Base-by-base conservation (phyloP, 352 stramenopile genomes). In the Phytopythium vexans region DNA sequence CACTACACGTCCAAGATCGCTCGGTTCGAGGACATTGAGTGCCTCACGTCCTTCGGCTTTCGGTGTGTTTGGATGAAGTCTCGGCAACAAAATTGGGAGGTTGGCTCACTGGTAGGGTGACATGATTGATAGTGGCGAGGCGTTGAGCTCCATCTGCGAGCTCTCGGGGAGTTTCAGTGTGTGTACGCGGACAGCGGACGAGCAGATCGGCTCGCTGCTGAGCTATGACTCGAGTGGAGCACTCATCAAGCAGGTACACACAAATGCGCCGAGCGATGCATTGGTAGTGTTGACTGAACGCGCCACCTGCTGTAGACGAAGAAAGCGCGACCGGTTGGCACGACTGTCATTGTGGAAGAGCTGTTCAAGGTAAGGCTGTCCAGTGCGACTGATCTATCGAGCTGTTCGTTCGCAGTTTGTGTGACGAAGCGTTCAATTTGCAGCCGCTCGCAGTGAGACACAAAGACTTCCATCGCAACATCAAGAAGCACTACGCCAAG, bases 1-100 rank as follows among this genome's bases (percentile, higher is more conserved):
- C 90, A 99, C 72, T 92, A 93, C 45, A 99, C 97, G 1, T 98
- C 86, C 53, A 99, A 99, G 79, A 95, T 99, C 50, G 67, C 57
- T n/a, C 44, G 67, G 44, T 99, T 99, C 64, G 89, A 97, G 40
- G 96, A 99, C 66, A 89, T 99, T 8, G 90, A 96, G 49, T 62
- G 49, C 8, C 61, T 96, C 14, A 47, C 54, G n/a, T 96, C 85
- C 6, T 90, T 98, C 54, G 96, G 96, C 27, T 99, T 99, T 75
- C 81, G 96, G 64, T 91, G 31, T 15, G 11, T 0, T 38, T 15
- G 1, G 4, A 5, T 14, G 21, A 31, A 36, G 16, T 52, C 41
- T 41, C 41, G 46, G 34, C 34, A 35, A 0, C 12, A 44, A 31
- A 32, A 9, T 31, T 34, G 32, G 8, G 39, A n/a, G 10, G 52